Conservation (phyloP, 164 flowering plant genomes). For the Vitis riparia region DNA sequence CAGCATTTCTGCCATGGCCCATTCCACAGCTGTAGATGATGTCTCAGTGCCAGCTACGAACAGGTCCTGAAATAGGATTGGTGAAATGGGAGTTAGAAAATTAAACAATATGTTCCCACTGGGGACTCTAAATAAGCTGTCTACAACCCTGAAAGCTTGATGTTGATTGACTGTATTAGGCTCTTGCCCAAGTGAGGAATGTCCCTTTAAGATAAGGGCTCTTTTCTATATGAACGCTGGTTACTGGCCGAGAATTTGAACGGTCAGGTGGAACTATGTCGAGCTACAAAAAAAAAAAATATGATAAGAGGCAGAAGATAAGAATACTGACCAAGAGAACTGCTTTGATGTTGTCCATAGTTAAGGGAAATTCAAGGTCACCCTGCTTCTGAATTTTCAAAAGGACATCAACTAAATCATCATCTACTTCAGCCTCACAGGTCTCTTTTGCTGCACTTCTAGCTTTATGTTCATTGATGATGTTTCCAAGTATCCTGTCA, state of each 20-base stretch:
- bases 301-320: background rate
- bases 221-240: background rate
- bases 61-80: conserved; percentile 12
- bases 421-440: background rate
- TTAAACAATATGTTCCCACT: too few relatives aligned
- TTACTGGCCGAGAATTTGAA: too few relatives aligned
- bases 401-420: conserved; percentile 24
- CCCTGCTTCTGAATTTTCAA: conserved; percentile 6
- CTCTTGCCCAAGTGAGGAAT: too few relatives aligned
- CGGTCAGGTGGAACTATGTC: too few relatives aligned
- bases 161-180: too few relatives aligned
- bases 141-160: too few relatives aligned
- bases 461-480: conserved; percentile 26
- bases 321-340: conserved; percentile 11
- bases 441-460: background rate
- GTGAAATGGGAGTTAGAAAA: too few relatives aligned
- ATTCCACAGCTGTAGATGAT: conserved; percentile 15
- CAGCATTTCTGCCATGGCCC: conserved; percentile 25
- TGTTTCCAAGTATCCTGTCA: conserved; percentile 21
- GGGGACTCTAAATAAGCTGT: too few relatives aligned
- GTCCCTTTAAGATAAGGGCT: too few relatives aligned
- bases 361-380: conserved; percentile 4
- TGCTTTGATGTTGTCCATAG: conserved; percentile 20
- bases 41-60: conserved; percentile 14
- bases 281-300: background rate